Base-by-base conservation (phyloP, 768 basidiomycete species). In the Gymnopilus junonius region DNA sequence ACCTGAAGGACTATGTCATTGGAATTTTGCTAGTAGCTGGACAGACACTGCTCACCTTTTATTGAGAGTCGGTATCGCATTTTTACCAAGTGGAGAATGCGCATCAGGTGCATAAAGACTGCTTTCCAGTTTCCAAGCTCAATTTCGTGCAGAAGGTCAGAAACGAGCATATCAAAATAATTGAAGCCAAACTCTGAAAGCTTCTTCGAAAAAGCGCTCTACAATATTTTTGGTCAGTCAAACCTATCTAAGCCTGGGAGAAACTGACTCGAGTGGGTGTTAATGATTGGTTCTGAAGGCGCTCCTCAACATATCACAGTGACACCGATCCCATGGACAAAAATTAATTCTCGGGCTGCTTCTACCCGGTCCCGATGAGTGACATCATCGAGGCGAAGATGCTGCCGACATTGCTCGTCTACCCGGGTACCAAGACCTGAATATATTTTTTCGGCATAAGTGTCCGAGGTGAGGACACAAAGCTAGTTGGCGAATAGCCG, bases 81-180 rank as follows among this genome's bases (percentile, higher is more conserved):
- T 67, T 68, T 37, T 63, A 6, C 71, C 65, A 34, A 17, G 4
- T 73, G 53, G 0, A 81, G 61, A 15, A 81, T 65, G 0, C 74
- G 72, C 4, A 80, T 60, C 0, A 80, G 65, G 55, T 81, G 81
- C 0, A 64, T 74, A 50, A 80, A 76, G 1, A 75, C 34, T 1
- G 74, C 65, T 61, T 80, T 82, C 75, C 74, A 78, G 1, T 76
- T 72, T 8, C 79, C 77, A 3, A 81, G 63, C 59, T 81, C 77
- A 45, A 80, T 71, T 56, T 82, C 79, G 59, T 81, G 80, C 25
- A 82, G 55, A 8, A 80, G 58, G 61, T 81, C 79, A 0, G 74
- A 70, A 0, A 73, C 73, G 53, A 80, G 73, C 60, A 79, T 71
- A 2, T 42, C 2, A 42, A 63, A 76, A 31, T 70, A 68, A 48